These are phyloP conservation scores for Naganishia albida DNA, from an alignment of 1,284 basidiomycete genomes.

Conservation along the genomic window DNA sequence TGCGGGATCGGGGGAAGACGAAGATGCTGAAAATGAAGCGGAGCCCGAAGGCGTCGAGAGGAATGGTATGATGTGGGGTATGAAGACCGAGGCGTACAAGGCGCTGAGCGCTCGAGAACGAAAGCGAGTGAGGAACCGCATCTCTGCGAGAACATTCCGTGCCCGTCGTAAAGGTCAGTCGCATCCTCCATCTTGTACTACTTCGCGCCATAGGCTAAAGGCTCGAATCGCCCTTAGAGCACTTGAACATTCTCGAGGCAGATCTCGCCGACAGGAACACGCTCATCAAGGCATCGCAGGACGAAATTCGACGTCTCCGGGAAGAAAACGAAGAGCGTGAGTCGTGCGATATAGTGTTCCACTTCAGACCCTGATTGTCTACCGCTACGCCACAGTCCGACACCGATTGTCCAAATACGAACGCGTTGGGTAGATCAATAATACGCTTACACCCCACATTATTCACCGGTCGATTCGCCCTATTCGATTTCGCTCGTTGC, in stretches of 20 bases:
- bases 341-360: conserved; percentile 25
- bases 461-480: no score
- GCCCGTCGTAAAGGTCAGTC: conserved; percentile 51
- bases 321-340: conserved; percentile 46
- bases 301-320: conserved; percentile 46
- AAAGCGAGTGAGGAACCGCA: conserved; percentile 53
- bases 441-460: neutral
- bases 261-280: conserved; percentile 47
- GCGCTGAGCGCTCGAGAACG: conserved; percentile 50
- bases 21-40: conserved; percentile 39
- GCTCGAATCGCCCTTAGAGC: conserved; percentile 41
- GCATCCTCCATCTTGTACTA: neutral
- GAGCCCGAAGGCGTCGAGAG: conserved; percentile 52
- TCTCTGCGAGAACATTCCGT: conserved; percentile 53
- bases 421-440: conserved; percentile 1
- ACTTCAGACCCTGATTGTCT: neutral
- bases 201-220: no score
- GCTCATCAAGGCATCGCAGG: conserved; percentile 47
- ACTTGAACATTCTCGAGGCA: conserved; percentile 47
- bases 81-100: conserved; percentile 53
- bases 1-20: conserved; percentile 36
- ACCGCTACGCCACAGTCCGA: neutral
- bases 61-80: conserved; percentile 56
- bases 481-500: no score
- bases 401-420: conserved; percentile 19